Conservation (phyloP, 257 asterid species). For the Solanum clarkiae region DNA sequence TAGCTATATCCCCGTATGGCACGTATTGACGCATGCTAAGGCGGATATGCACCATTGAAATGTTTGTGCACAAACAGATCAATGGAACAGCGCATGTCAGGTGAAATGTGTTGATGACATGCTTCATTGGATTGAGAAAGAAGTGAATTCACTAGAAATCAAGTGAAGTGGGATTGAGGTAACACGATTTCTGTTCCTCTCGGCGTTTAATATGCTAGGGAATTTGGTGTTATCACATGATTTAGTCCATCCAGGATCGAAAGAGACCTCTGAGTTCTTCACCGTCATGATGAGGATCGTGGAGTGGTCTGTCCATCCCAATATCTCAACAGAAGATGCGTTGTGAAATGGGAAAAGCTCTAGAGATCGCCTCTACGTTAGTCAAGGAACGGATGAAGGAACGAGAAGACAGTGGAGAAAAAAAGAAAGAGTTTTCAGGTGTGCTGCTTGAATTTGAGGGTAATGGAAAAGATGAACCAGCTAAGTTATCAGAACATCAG, state of each 20-base stretch:
- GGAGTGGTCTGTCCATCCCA: conserved; percentile 24
- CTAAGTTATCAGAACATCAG: conserved; percentile 21
- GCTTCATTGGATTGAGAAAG: conserved; percentile 27
- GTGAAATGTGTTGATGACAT: conserved; percentile 21
- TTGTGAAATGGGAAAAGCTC: conserved; percentile 21
- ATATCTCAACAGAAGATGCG: conserved; percentile 26
- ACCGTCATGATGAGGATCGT: conserved; percentile 25
- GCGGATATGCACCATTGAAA: conserved; percentile 30
- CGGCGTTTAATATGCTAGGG: conserved; percentile 41
- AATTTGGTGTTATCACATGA: conserved; percentile 36
- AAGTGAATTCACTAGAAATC: background rate
- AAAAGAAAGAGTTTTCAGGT: conserved; percentile 35
- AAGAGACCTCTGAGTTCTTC: conserved; percentile 25
- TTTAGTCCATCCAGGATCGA: conserved; percentile 33
- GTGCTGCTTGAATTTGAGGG: conserved; percentile 28
- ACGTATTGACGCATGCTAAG: conserved; percentile 28
- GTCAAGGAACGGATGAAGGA: conserved; percentile 24
- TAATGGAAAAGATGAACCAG: conserved; percentile 12
- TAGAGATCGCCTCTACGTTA: conserved; percentile 18
- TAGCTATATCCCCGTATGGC: conserved; percentile 33
- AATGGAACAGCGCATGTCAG: conserved; percentile 14
- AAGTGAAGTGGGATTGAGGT: conserved; percentile 1
- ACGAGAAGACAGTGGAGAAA: background rate
- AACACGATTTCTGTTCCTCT: conserved; percentile 26
- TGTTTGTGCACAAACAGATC: conserved; percentile 25